These are phyloP conservation scores for Alternaria brassicae DNA, from an alignment of 2,329 filamentous ascomycete species.

Conservation along the genomic window DNA sequence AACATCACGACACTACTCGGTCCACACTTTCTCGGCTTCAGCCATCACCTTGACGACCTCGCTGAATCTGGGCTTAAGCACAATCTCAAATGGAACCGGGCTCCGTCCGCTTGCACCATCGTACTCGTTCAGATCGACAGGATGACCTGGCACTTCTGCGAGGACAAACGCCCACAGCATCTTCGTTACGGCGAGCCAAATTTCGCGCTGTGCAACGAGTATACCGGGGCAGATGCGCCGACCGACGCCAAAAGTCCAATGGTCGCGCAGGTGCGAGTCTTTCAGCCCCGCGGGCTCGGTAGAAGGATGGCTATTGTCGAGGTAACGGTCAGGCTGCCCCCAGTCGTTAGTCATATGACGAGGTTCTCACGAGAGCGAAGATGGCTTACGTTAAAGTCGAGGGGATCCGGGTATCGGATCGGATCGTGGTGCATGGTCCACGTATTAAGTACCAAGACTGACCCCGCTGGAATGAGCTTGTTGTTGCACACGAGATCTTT, in stretches of 20 bases:
- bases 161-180: slow-evolving; percentile 1
- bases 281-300: slow-evolving; percentile 41
- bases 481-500: slow-evolving; percentile 25
- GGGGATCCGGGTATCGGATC: slow-evolving; percentile 8
- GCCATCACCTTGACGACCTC: background rate
- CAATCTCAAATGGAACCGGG: background rate
- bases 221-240: slow-evolving; percentile 43
- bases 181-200: background rate
- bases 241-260: slow-evolving; percentile 34
- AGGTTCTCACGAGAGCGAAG: slow-evolving; percentile 15
- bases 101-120: background rate
- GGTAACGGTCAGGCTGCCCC: slow-evolving; percentile 23
- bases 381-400: slow-evolving; percentile 5
- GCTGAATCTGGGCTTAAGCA: background rate
- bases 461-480: slow-evolving; percentile 28
- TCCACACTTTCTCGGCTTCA: too few species aligned
- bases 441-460: background rate
- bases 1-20: too few species aligned
- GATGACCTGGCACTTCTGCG: background rate
- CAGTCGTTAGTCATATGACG: background rate
- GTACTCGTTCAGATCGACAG: background rate
- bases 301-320: slow-evolving; percentile 34
- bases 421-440: slow-evolving; percentile 13
- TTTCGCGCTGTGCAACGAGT: slow-evolving; percentile 18
- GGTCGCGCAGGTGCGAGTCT: slow-evolving; percentile 18